phyloP scores from a whole-genome alignment of 768 basidiomycete species.

The Lentinula sp. region DNA sequence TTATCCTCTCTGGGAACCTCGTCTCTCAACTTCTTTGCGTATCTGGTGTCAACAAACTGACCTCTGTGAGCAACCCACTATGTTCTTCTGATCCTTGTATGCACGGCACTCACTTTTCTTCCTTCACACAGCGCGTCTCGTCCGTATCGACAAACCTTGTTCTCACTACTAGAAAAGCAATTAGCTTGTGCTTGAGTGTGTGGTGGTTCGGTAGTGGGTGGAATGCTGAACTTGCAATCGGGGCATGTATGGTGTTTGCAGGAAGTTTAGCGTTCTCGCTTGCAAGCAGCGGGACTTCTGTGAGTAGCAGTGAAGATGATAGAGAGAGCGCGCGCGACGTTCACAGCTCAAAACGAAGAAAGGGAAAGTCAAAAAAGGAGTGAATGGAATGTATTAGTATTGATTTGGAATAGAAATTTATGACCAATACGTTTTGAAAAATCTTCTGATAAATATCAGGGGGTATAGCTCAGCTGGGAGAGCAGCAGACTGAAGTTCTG shows the following conservation, averaged over 20 bases:
- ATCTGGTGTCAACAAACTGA: conserved; percentile 73
- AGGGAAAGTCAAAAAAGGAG: neutral
- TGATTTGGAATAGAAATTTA: too few species aligned
- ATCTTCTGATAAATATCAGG: neutral
- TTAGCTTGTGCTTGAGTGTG: conserved; percentile 74
- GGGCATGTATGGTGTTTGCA: conserved; percentile 69
- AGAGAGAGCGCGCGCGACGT: neutral
- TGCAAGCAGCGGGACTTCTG: neutral
- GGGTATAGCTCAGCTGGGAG: conserved; percentile 26
- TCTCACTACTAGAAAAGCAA: conserved; percentile 73
- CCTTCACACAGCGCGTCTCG: conserved; percentile 52
- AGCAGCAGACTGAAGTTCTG: conserved; percentile 25
- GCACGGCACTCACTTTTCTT: neutral
- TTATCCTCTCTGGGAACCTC: conserved; percentile 58
- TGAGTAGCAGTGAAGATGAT: neutral
- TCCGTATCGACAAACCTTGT: conserved; percentile 79
- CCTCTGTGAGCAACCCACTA: conserved; percentile 50
- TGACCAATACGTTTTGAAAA: too few species aligned
- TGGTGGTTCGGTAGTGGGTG: conserved; percentile 80
- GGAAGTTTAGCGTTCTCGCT: conserved; percentile 53
- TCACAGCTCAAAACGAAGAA: neutral
- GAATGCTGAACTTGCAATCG: conserved; percentile 56
- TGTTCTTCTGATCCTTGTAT: conserved; percentile 2
- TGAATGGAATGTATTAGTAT: neutral
- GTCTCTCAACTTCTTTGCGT: conserved; percentile 77